Base-by-base conservation (phyloP, 768 basidiomycete species). In the Suillus occidentalis region DNA sequence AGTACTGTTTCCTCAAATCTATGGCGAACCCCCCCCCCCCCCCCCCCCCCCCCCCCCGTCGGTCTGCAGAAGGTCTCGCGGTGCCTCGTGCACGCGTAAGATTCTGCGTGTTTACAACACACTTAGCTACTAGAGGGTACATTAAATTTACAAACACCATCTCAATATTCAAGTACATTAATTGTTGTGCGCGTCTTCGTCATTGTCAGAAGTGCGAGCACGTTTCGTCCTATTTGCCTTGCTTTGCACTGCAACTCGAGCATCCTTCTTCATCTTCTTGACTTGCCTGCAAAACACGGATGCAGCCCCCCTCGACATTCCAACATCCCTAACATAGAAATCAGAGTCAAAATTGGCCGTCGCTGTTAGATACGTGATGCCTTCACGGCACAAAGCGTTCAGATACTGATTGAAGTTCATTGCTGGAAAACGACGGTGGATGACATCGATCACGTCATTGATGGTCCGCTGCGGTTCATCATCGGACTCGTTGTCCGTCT, bases 251-350 rank as follows among this genome's bases (percentile, higher is more conserved):
- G 7, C 7, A 45, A 6, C 43, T 45, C 2, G 8, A 45, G 4
- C 18, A 20, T 45, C 6, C 20, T 45, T 45, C 20, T 6, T 45
- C 20, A 45, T 45, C 20, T 45, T 45, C 7, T 1, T 45, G 43
- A 45, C 43, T 45, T 45, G 43, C 43, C 18, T 20, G 7, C 43
- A 45, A 45, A 45, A 45, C 20, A 45, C 7, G 3, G 43, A 45
- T 45, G 43, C 43, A 45, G 43, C 43, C 43, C 20, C 43, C 43
- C 20, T 20, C 7, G 20, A 45, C 43, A 45, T 45, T 67, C 68
- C 28, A 39, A 67, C 25, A 52, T 72, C 14, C 63, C 76, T 14
- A 56, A 68, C 16, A 57, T 52, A 2, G 76, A 77, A 61, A 72
- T 77, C 14, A 64, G 57, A 3, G 65, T 45, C 20, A 9, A 45